A percentile compares a stretch with the other conserved stretches of the same genome.
phyloP scores from a whole-genome alignment of 2,329 filamentous ascomycete genomes.

The Cercospora sp. region DNA sequence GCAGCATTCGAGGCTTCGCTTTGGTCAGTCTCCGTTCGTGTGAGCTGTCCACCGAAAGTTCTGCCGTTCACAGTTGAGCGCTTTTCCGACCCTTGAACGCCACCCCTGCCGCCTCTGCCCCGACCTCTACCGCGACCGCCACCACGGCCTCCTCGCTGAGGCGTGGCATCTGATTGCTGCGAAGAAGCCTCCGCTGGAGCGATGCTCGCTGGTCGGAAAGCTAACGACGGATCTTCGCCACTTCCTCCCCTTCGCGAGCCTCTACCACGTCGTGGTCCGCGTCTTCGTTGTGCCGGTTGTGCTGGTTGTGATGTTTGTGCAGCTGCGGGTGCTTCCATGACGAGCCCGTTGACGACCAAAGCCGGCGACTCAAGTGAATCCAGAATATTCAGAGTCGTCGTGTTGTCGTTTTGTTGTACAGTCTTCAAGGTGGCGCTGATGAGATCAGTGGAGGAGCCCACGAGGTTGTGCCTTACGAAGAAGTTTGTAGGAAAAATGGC shows the following conservation, averaged over 20 bases:
- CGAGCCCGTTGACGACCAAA: neutral
- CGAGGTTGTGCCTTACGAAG: neutral
- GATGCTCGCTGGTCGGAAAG: constrained; percentile 38
- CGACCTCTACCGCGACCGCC: constrained; percentile 15
- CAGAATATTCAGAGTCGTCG: neutral
- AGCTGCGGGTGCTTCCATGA: constrained; percentile 18
- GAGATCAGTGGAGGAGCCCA: neutral
- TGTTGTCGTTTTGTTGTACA: neutral
- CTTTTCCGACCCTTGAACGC: constrained; percentile 27
- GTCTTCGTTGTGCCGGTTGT: constrained; percentile 21
- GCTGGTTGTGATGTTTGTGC: constrained; percentile 9
- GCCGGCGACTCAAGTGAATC: neutral
- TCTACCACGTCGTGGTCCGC: constrained; percentile 33
- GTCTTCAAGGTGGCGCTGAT: neutral
- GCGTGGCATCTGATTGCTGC: constrained; percentile 13
- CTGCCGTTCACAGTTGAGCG: constrained; percentile 44
- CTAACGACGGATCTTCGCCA: constrained; percentile 28
- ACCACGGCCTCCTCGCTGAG: constrained; percentile 17
- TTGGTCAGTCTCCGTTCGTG: constrained; percentile 33
- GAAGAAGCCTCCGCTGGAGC: constrained; percentile 28
- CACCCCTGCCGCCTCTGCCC: constrained; percentile 26
- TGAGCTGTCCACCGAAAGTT: constrained; percentile 53
- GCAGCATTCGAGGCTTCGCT: constrained; percentile 11
- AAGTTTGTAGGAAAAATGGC: constrained; percentile 14
- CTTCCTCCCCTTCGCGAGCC: constrained; percentile 31